phyloP scores from a whole-genome alignment of 306 rosid species.

The Medicago lupulina region DNA sequence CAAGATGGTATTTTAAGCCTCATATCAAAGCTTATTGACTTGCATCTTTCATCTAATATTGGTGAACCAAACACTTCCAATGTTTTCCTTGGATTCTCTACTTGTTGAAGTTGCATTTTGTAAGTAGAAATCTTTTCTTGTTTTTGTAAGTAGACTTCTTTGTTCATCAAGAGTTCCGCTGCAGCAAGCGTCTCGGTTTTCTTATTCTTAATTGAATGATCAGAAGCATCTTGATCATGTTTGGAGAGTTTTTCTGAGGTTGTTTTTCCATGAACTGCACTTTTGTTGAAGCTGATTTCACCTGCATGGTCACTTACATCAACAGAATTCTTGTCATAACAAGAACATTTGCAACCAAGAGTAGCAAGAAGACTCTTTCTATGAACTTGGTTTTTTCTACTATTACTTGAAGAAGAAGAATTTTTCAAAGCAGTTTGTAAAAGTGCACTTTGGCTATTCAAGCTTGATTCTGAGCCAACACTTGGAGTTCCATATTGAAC shows the following conservation, averaged over 20 bases:
- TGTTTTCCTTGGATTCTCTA: constrained; percentile 57
- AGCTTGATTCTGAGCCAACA: constrained; percentile 74
- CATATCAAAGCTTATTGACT: constrained; percentile 67
- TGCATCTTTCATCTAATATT: constrained; percentile 51
- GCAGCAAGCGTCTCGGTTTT: constrained; percentile 33
- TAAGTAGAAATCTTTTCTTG: constrained; percentile 33
- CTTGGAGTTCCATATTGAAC: constrained; percentile 67
- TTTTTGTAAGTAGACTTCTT: constrained; percentile 43
- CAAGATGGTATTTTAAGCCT: constrained; percentile 53
- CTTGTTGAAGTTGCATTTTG: constrained; percentile 51
- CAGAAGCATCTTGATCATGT: constrained; percentile 39
- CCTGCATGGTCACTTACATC: constrained; percentile 56
- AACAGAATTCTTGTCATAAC: constrained; percentile 75
- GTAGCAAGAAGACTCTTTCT: constrained; percentile 58
- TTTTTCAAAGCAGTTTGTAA: constrained; percentile 47
- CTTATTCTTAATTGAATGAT: constrained; percentile 41
- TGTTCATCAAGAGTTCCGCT: constrained; percentile 35
- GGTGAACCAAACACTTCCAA: constrained; percentile 84
- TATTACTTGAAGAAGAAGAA: constrained; percentile 45
- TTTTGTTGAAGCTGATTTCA: constrained; percentile 64
- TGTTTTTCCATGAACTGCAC: constrained; percentile 44
- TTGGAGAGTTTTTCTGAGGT: constrained; percentile 43
- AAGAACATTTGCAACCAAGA: constrained; percentile 74
- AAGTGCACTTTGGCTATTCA: constrained; percentile 77
- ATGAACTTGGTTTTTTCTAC: constrained; percentile 35